These are phyloP conservation scores for Pythium coloratum DNA, from an alignment of 352 stramenopile species.

Conservation along the genomic window DNA sequence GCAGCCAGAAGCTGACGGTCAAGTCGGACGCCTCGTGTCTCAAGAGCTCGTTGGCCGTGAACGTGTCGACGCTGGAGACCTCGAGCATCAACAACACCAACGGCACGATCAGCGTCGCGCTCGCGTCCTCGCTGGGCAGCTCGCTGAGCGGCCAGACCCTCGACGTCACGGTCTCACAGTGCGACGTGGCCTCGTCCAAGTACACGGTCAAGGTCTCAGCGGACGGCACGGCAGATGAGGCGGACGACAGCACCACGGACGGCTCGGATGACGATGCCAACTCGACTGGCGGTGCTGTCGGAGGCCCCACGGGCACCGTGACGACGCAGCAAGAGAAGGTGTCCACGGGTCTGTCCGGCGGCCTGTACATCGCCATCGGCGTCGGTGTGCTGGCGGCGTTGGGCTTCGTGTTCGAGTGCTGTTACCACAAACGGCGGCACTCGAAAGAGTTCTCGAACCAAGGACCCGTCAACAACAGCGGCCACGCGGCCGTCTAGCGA, in stretches of 20 bases:
- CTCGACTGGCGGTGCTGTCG: background rate
- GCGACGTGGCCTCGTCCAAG: conserved; percentile 7
- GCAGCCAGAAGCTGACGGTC: conserved; percentile 17
- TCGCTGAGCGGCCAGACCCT: conserved; percentile 14
- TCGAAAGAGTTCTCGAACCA: conserved; percentile 9
- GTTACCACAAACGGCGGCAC: conserved; percentile 71
- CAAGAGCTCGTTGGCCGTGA: conserved; percentile 9
- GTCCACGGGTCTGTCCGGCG: conserved; percentile 57
- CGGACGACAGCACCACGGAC: background rate
- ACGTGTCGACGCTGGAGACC: conserved; percentile 6
- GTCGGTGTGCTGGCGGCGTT: conserved; percentile 61
- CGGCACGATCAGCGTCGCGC: conserved; percentile 17
- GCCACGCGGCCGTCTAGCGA: conserved; percentile 3
- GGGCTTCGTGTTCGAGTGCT: conserved; percentile 74
- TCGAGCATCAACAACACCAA: background rate
- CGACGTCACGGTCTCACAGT: conserved; percentile 23
- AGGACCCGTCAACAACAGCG: background rate
- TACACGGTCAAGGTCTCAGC: conserved; percentile 14
- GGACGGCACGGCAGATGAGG: background rate
- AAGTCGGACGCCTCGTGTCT: conserved; percentile 22
- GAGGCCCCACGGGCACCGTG: conserved; percentile 4
- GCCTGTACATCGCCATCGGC: conserved; percentile 68
- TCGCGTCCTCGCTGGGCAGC: conserved; percentile 7
- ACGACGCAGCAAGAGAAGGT: conserved; percentile 55
- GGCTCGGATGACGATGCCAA: conserved; percentile 1